Evolutionary conservation across 2,329 filamentous ascomycete genomes (phyloP).

Genomic region (Colletotrichum sp.): DNA sequence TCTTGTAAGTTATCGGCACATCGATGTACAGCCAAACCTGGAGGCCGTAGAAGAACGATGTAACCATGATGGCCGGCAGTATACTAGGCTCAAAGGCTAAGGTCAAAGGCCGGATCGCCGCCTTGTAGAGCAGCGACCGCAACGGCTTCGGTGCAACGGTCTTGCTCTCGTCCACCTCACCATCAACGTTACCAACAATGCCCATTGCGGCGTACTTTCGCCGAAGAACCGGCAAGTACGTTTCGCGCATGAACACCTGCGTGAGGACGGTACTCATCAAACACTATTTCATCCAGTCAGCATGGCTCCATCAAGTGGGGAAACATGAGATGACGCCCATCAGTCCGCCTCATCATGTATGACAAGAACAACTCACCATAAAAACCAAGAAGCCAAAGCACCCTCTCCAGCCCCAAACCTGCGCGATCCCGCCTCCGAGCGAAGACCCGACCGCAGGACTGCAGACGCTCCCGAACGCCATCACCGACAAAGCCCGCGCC

Average conservation of each 20-base stretch:
- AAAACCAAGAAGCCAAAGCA: neutral
- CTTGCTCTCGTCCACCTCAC: neutral
- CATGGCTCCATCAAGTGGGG: neutral
- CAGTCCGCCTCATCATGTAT: neutral
- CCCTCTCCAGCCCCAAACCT: neutral
- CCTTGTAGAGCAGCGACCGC: neutral
- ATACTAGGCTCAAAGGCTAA: neutral
- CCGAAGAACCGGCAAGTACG: neutral
- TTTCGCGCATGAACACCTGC: conserved; percentile 4
- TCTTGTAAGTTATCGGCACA: conserved; percentile 7
- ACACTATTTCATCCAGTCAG: neutral
- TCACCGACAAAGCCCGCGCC: neutral
- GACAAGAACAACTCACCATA: neutral
- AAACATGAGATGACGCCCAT: neutral
- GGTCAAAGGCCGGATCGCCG: neutral
- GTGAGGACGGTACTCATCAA: neutral
- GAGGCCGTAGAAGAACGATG: conserved; percentile 10
- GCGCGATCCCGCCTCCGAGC: neutral
- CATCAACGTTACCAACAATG: neutral
- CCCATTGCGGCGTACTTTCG: neutral
- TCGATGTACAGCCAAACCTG: conserved; percentile 12
- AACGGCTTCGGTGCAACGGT: neutral
- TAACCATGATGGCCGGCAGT: neutral
- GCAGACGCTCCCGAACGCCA: conserved; percentile 11
- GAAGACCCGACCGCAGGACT: neutral